Percentiles rank a stretch among this genome's conserved stretches.
Evolutionary conservation across 2,329 filamentous ascomycete genomes (phyloP).

Genomic region (Macrophomina tecta): DNA sequence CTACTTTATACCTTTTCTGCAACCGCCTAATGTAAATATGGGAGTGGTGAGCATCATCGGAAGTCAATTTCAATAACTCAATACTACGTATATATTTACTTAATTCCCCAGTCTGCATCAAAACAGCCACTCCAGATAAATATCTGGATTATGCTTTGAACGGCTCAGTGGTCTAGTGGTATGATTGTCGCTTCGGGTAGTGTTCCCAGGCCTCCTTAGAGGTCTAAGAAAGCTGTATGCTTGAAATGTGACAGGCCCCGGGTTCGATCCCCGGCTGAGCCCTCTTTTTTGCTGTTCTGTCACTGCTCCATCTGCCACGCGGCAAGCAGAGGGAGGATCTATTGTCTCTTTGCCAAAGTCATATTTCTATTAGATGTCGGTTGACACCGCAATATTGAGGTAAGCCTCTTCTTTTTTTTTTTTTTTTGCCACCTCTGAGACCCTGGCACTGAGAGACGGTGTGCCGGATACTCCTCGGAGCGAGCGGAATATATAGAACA

Average conservation of each 20-base stretch:
- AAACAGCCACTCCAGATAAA: not conserved
- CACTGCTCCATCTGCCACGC: not conserved
- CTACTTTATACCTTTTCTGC: too few species aligned
- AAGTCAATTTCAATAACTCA: too few species aligned
- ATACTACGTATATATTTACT: too few species aligned
- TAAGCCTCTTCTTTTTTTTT: not conserved
- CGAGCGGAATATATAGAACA: not conserved
- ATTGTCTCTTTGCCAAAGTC: not conserved
- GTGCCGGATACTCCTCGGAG: not conserved
- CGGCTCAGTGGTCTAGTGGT: not conserved
- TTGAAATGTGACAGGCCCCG: slow-evolving; percentile 11
- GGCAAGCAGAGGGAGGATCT: not conserved
- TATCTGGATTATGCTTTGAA: too few species aligned
- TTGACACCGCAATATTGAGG: not conserved
- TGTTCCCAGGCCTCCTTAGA: not conserved
- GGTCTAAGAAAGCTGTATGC: not conserved
- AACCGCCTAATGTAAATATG: too few species aligned
- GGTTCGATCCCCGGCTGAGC: slow-evolving; percentile 3
- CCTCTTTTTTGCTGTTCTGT: not conserved
- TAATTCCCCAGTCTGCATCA: not conserved
- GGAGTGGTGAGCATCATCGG: too few species aligned
- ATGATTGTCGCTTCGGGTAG: slow-evolving; percentile 50
- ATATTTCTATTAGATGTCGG: not conserved
- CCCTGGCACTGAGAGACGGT: not conserved
- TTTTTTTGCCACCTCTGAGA: not conserved